Conservation (phyloP, 495 filamentous ascomycete species). For the Mycothermus thermophilus region DNA sequence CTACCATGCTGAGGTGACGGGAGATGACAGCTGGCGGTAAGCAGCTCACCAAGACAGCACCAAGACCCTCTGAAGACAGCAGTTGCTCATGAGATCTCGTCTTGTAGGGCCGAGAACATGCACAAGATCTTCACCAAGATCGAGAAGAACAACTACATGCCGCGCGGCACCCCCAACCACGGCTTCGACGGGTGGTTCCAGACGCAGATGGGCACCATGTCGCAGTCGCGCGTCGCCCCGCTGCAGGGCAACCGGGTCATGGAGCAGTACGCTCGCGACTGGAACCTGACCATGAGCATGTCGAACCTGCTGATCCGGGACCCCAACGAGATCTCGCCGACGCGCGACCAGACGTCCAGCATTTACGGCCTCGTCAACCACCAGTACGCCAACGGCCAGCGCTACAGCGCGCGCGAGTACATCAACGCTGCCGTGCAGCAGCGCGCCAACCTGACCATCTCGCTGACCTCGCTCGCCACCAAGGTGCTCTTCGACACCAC, state of each 20-base stretch:
- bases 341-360: slow-evolving; percentile 14
- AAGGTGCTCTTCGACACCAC: slow-evolving; percentile 20
- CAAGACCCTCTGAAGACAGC: too few species aligned
- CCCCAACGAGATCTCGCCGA: slow-evolving; percentile 30
- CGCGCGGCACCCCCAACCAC: slow-evolving; percentile 31
- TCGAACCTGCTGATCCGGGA: slow-evolving; percentile 23
- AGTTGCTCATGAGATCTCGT: too few species aligned
- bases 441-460: slow-evolving; percentile 39
- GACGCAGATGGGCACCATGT: slow-evolving; percentile 19
- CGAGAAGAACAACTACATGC: slow-evolving; percentile 40
- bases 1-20: slow-evolving; percentile 29
- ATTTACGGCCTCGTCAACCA: slow-evolving; percentile 27
- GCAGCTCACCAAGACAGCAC: too few species aligned
- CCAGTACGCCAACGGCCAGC: slow-evolving; percentile 15
- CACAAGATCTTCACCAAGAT: slow-evolving; percentile 31
- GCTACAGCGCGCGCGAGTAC: slow-evolving; percentile 26
- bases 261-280: too few species aligned
- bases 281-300: too few species aligned
- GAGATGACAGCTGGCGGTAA: slow-evolving; percentile 30
- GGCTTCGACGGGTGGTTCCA: slow-evolving; percentile 45
- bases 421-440: slow-evolving; percentile 35
- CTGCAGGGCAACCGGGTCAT: too few species aligned
- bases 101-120: too few species aligned
- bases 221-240: too few species aligned
- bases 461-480: slow-evolving; percentile 34